Evolutionary conservation across 169 alveolate species (phyloP).

Genomic region (Plasmodium berghei): DNA sequence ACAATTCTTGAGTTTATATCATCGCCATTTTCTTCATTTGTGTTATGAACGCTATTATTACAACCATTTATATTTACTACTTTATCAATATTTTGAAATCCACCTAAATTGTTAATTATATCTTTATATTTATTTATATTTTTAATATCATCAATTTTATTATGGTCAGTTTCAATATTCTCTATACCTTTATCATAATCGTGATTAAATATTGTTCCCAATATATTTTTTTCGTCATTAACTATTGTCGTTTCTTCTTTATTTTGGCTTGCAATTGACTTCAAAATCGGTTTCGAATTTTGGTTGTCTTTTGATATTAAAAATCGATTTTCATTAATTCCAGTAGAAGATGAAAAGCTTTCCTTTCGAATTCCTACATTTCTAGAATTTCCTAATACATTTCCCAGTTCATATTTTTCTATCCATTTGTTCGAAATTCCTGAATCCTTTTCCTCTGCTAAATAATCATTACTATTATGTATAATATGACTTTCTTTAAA

Average conservation of each 20-base stretch:
- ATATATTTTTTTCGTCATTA: neutral
- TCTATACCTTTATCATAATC: neutral
- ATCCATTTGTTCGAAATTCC: neutral
- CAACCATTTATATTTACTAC: neutral
- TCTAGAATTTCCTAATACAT: neutral
- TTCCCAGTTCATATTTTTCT: neutral
- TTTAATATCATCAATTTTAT: slow-evolving; percentile 15
- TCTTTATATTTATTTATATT: slow-evolving; percentile 40
- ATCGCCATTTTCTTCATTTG: slow-evolving; percentile 55
- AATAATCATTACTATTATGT: neutral
- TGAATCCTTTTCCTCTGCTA: neutral
- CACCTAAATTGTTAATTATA: neutral
- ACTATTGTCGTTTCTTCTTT: neutral
- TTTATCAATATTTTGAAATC: neutral
- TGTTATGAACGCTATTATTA: slow-evolving; percentile 32
- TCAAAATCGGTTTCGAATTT: no score
- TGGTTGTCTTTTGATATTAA: neutral
- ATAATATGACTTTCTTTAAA: no score
- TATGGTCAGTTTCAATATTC: neutral
- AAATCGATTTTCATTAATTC: neutral
- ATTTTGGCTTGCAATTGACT: neutral
- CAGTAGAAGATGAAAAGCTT: neutral
- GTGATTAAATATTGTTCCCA: neutral
- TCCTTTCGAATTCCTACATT: neutral
- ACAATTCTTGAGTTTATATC: slow-evolving; percentile 78